Evolutionary conservation across 768 basidiomycete genomes (phyloP).

Genomic region (Suillus americanus): DNA sequence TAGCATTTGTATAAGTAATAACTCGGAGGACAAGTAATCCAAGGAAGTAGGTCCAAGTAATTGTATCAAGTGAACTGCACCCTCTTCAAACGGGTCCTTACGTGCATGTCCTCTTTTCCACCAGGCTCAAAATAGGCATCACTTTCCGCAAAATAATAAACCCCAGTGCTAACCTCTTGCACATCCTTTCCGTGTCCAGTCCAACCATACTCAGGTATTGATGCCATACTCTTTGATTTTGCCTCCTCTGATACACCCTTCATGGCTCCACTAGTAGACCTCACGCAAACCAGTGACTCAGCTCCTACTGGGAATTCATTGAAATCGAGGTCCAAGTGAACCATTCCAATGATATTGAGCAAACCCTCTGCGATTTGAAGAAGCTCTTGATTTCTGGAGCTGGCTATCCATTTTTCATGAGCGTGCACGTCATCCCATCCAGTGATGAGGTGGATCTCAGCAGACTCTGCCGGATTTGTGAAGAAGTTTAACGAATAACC

Average conservation of each 20-base stretch:
- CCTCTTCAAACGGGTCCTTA: slow-evolving; percentile 14
- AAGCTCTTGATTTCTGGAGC: slow-evolving; percentile 39
- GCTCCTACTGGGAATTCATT: slow-evolving; percentile 21
- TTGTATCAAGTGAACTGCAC: neutral
- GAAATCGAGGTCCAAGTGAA: slow-evolving; percentile 42
- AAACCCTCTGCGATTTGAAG: slow-evolving; percentile 30
- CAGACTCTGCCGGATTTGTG: slow-evolving; percentile 17
- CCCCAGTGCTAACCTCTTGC: slow-evolving; percentile 3
- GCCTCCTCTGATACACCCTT: neutral
- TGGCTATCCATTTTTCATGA: slow-evolving; percentile 43
- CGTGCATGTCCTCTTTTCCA: neutral
- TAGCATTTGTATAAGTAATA: neutral
- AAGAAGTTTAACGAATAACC: slow-evolving; percentile 44
- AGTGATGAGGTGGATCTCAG: slow-evolving; percentile 38
- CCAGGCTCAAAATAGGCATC: neutral
- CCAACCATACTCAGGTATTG: neutral
- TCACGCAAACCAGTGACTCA: slow-evolving; percentile 10
- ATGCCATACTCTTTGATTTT: neutral
- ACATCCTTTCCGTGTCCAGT: slow-evolving; percentile 18
- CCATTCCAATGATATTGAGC: slow-evolving; percentile 34
- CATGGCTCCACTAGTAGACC: slow-evolving; percentile 6
- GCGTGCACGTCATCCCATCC: slow-evolving; percentile 44
- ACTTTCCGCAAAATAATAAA: slow-evolving; percentile 15
- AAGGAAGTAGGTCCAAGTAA: neutral
- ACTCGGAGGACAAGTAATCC: neutral